Percentiles rank a stretch among this genome's conserved stretches.
Conservation (phyloP, 192 early-diverging fungal genomes). For the Gonapodya prolifera region DNA sequence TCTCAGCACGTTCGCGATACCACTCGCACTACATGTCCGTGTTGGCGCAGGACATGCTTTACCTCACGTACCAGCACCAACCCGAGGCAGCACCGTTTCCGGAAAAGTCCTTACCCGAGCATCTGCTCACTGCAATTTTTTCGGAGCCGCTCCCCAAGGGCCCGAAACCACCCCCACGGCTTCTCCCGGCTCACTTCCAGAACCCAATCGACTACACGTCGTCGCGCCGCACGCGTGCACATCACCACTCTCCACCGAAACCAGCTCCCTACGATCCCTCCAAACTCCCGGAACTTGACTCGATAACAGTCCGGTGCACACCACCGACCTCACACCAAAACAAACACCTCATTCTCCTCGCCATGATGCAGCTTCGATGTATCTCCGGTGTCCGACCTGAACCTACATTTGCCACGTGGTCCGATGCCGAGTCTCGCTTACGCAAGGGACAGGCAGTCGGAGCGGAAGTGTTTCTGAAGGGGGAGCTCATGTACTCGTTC, state of each 20-base stretch:
- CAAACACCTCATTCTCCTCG: slow-evolving; percentile 47
- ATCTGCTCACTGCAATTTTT: neutral
- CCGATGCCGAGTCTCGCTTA: slow-evolving; percentile 75
- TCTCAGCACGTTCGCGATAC: neutral
- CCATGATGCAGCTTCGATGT: slow-evolving; percentile 79
- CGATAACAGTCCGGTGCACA: neutral
- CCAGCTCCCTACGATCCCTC: neutral
- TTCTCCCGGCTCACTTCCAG: neutral
- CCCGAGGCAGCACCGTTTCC: neutral
- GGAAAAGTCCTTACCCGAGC: neutral
- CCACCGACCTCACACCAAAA: neutral
- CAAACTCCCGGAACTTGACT: neutral
- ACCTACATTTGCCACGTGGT: slow-evolving; percentile 63
- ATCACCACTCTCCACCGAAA: neutral
- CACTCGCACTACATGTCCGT: slow-evolving; percentile 48
- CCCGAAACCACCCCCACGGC: neutral
- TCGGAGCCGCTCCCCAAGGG: neutral
- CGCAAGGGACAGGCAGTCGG: slow-evolving; percentile 87
- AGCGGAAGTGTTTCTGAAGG: slow-evolving; percentile 63
- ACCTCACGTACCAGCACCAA: slow-evolving; percentile 57
- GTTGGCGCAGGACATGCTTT: slow-evolving; percentile 61
- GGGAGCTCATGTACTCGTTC: slow-evolving; percentile 82
- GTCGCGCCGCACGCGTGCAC: neutral
- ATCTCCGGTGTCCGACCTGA: slow-evolving; percentile 72
- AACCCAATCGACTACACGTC: slow-evolving; percentile 44